Evolutionary conservation across 2,329 filamentous ascomycete species (phyloP), one percentile per base, ranked within the genome.

Genomic region (Alternaria sp.): DNA sequence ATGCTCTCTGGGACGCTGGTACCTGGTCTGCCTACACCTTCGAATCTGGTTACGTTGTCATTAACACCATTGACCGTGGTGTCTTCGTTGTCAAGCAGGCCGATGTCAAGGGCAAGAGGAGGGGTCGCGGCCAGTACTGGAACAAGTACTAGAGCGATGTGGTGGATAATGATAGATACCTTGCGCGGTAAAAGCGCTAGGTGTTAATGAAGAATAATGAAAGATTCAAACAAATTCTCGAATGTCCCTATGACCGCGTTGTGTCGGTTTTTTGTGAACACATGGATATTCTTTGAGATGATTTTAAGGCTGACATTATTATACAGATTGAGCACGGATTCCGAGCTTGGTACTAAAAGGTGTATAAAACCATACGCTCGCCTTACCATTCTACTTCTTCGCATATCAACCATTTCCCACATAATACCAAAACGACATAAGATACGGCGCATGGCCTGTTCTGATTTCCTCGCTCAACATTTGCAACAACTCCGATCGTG

Each of bases 31-130:
- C 78, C 22, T 82, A 65, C 58, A 74, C 79, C 11, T 82, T 82
- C 58, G 73, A 75, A 32, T 78, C 73, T 44, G 81, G 81, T 8
- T 82, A 68, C 61, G 77, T 84, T 43, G 75, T 84, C 14, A 72
- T 84, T 52, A 85, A 85, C 69, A 84, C 82, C 3, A 84, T 85
- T 61, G 83, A 85, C 60, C 71, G 76, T 30, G 76, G 76, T 61
- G 76, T 70, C 16, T 79, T 79, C 62, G 73, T 78, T 20, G 73
- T 78, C 9, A 76, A 73, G 67, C 64, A 73, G 27, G 48, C 54
- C 1, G 58, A 60, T 43, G 48, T 60, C 12, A 73, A 57, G 56
- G 70, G 68, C 28, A 22, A n/a, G 45, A 70, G 69, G 14, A 63
- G 64, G 57, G 72, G 73, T 36, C 70, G 69, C 66, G 67, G 73